phyloP scores from a whole-genome alignment of 2,329 filamentous ascomycete genomes.

The Colletotrichum somersetense region DNA sequence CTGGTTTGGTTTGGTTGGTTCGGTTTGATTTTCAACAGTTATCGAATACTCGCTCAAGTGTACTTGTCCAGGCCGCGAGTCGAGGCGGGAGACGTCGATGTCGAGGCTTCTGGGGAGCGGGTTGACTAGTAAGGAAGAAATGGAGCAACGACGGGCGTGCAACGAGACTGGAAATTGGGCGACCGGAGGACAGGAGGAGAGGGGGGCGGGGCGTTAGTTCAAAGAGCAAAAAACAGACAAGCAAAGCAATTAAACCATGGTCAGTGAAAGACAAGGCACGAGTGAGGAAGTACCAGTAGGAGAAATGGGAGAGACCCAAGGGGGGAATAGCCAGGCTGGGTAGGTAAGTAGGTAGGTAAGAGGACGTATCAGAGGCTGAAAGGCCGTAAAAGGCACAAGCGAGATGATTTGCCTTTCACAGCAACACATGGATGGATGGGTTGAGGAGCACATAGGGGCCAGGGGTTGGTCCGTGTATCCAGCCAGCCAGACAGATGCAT shows the following conservation, averaged over 20 bases:
- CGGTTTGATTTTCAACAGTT: not conserved
- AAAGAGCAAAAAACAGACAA: conserved; percentile 3
- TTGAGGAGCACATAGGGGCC: conserved; percentile 41
- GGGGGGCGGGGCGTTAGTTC: not conserved
- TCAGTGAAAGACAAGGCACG: conserved; percentile 25
- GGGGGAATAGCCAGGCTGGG: not conserved
- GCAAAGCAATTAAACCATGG: conserved; percentile 17
- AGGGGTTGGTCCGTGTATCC: conserved; percentile 45
- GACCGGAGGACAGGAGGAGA: not conserved
- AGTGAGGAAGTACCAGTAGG: not conserved
- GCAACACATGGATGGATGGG: conserved; percentile 54
- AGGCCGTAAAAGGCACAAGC: conserved; percentile 62
- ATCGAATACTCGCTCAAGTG: conserved; percentile 26
- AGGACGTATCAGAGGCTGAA: conserved; percentile 60
- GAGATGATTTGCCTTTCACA: conserved; percentile 64
- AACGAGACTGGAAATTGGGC: conserved; percentile 13
- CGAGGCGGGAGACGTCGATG: conserved; percentile 14
- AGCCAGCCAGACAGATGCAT: conserved; percentile 43
- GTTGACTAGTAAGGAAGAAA: conserved; percentile 10
- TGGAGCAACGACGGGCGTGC: conserved; percentile 16
- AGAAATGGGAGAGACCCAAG: conserved; percentile 7
- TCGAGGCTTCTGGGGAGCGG: not conserved
- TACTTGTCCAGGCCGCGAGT: not conserved
- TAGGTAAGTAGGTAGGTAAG: conserved; percentile 23
- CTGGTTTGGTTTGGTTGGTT: conserved; percentile 8